Evolutionary conservation across 148 eudicot genomes (phyloP).

Genomic region (Dianthus caryophyllus): DNA sequence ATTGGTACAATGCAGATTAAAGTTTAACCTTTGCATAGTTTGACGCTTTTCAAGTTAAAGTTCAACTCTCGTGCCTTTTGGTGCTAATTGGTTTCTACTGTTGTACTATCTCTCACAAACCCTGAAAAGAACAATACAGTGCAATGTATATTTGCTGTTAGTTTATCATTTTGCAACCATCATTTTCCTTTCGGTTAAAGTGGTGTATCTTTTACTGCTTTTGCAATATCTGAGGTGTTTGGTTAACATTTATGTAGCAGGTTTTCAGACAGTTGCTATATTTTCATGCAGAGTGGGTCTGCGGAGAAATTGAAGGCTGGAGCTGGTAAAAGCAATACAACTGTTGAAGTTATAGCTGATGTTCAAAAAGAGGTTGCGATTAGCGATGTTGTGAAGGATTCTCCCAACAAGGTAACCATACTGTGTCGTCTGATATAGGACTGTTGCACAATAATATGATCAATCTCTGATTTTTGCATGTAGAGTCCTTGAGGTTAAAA

Average conservation of each 20-base stretch:
- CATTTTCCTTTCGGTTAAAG: constrained; percentile 21
- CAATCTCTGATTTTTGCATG: constrained; percentile 1
- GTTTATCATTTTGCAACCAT: neutral
- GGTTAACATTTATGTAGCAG: constrained; percentile 97
- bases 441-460: too few species aligned
- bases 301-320: constrained; percentile 49
- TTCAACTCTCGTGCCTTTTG: neutral
- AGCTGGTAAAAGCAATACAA: constrained; percentile 26
- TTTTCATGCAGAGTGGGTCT: constrained; percentile 99
- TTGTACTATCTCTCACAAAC: neutral
- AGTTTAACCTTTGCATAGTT: neutral
- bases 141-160: constrained; percentile 6
- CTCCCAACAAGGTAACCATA: constrained; percentile 74
- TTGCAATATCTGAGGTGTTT: constrained; percentile 75
- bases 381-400: constrained; percentile 63
- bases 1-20: neutral
- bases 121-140: constrained; percentile 4
- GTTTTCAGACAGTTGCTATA: constrained; percentile 99
- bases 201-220: constrained; percentile 26
- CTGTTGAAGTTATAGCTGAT: constrained; percentile 36
- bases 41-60: neutral
- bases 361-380: constrained; percentile 33
- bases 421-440: constrained; percentile 11
- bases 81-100: neutral
- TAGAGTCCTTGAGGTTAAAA: neutral